Base-by-base conservation (phyloP, 2,329 filamentous ascomycete genomes). In the Hypoxylon sp. region DNA sequence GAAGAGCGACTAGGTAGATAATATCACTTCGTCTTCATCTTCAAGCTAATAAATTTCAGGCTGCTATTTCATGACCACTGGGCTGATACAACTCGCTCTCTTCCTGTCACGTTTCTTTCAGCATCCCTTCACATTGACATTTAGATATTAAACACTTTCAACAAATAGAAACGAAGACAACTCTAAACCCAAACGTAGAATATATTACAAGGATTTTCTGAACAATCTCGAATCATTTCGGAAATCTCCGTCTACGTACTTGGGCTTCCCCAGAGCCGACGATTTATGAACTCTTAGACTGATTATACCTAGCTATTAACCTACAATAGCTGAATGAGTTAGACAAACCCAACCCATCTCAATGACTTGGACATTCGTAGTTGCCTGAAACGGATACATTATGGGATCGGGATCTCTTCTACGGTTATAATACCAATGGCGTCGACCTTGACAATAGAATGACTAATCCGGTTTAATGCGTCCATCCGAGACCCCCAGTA, bases 391-490 rank as follows among this genome's bases (percentile, higher is more conserved):
- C 35, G n/a, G 14, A 5, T 4, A n/a, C 35, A 5, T 11, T 37
- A 37, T n/a, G 35, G 35, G 5, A 22, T 44, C 39, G 35, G 35
- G 5, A 22, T 44, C 39, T 3, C 17, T 11, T 19, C 17, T 11
- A 10, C 5, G 17, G 3, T 44, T 44, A 44, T 17, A 44, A 39
- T 39, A 39, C 4, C n/a, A 6, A 31, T 31, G 6, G 6, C 8
- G 29, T 31, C 6, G 29, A 31, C 29, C 29, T 31, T 31, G 29
- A 26, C 6, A 9, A 31, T 31, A 31, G 5, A 31, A 3, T 37
- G 31, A 14, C 50, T 37, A 53, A 53, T 37, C 10, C 31, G 51
- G 51, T 54, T 42, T 42, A 54, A 54, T 42, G 33, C 33, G 19
- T 22, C 51, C 22, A 17, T 42, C 37, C 37, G n/a, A 54, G n/a